A percentile compares a stretch with the other conserved stretches of the same genome.
These are phyloP conservation scores for Ambrosiella cleistominuta DNA, from an alignment of 2,329 filamentous ascomycete genomes.

Conservation along the genomic window DNA sequence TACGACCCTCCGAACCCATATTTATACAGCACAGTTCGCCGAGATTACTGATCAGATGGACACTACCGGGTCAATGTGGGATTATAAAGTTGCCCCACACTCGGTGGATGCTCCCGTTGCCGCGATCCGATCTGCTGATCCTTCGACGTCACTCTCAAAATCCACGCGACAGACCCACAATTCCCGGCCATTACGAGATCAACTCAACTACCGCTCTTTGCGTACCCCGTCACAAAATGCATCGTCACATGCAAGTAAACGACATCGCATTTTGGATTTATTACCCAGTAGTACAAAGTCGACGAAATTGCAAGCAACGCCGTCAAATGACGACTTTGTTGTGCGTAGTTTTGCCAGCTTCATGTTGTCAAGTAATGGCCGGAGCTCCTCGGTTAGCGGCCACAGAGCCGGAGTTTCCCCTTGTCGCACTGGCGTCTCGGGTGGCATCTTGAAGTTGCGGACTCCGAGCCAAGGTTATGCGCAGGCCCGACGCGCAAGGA, in stretches of 20 bases:
- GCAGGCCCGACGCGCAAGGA: slow-evolving; percentile 9
- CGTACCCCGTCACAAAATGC: not conserved
- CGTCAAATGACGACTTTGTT: slow-evolving; percentile 7
- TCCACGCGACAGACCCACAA: not conserved
- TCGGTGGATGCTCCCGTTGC: not conserved
- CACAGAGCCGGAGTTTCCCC: not conserved
- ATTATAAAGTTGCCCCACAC: no score
- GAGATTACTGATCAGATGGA: not conserved
- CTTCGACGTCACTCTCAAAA: not conserved
- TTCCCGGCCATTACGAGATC: not conserved
- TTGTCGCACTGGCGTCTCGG: not conserved
- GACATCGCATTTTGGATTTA: slow-evolving; percentile 10
- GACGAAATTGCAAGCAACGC: not conserved
- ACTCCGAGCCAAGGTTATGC: not conserved
- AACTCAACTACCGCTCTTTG: not conserved
- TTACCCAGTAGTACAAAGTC: slow-evolving; percentile 4
- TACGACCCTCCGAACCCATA: not conserved
- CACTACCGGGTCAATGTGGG: no score
- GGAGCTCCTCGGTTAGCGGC: not conserved
- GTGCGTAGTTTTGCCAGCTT: slow-evolving; percentile 12
- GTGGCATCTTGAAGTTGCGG: slow-evolving; percentile 7
- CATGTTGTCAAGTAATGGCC: slow-evolving; percentile 5
- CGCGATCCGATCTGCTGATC: not conserved
- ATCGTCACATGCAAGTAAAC: not conserved
- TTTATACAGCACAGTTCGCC: not conserved